Evolutionary conservation across 352 stramenopile genomes (phyloP), one percentile per base, ranked within the genome.

Genomic region (Pythium dissotocum): DNA sequence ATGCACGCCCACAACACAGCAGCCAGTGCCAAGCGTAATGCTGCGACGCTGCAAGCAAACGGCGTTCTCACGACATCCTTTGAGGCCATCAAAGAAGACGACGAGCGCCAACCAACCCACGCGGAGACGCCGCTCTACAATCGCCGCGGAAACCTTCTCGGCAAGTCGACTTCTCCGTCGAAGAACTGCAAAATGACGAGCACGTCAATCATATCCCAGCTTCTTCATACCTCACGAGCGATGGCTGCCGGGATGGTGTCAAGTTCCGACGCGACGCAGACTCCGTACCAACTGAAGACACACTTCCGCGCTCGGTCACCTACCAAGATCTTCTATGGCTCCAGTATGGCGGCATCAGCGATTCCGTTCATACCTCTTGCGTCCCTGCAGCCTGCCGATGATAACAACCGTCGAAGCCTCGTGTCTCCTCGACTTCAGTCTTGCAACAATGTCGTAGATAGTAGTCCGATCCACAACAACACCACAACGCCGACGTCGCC

Each of bases 101-200:
- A 76, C 12, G 68, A 44, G 16, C 60, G 70, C 18, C 66, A 58
- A 6, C 58, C 65, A 1, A 63, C 77, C 36, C 77, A 58, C n/a
- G 49, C 69, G 9, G 67, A 67, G 16, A 77, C 75, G 0, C 76
- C 79, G 5, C 58, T 85, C 24, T 78, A 91, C 59, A 70, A 87
- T 36, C 79, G 83, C 2, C 76, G 83, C 13, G 71, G 76, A 14
- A 91, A 91, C n/a, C 46, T 89, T 5, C 33, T 89, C 10, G 73
- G 67, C 9, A 61, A 65, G 16, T 42, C 58, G 7, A 79, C 72
- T 48, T 69, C 61, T 24, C 73, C 75, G 9, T 83, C 70, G 18
- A 89, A 88, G 57, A 82, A 67, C 46, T 86, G 74, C 66, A 89
- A 85, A 59, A 88, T 89, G 60, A 88, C 81, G 8, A 89, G 69